A percentile compares a stretch with the other conserved stretches of the same genome.
Evolutionary conservation across 1,284 basidiomycete species (phyloP).

Genomic region (Athelia sp.): DNA sequence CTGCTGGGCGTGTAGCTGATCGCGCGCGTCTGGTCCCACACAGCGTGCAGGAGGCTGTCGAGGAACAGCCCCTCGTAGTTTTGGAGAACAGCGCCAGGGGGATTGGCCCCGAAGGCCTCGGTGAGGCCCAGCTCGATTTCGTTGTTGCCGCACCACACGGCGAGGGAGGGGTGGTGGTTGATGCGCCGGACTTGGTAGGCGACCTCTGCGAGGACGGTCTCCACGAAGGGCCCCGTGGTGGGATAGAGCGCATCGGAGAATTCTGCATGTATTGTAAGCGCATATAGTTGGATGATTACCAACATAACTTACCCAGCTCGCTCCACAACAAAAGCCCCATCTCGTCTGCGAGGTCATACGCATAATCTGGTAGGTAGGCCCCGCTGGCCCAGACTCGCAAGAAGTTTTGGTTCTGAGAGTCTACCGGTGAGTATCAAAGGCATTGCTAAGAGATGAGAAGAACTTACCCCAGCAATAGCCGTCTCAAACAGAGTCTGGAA

Average conservation of each 20-base stretch:
- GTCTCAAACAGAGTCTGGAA: neutral
- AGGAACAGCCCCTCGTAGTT: slow-evolving; percentile 32
- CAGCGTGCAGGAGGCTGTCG: slow-evolving; percentile 33
- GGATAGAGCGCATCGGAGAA: slow-evolving; percentile 40
- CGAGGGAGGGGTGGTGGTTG: slow-evolving; percentile 37
- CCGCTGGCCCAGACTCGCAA: slow-evolving; percentile 37
- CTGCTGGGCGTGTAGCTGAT: slow-evolving; percentile 39
- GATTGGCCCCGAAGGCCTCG: neutral
- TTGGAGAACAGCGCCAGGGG: neutral
- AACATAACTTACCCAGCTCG: slow-evolving; percentile 29
- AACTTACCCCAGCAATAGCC: neutral
- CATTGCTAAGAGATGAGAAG: neutral
- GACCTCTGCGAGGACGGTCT: slow-evolving; percentile 33
- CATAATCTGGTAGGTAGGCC: slow-evolving; percentile 27
- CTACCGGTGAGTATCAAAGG: neutral
- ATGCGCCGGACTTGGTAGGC: slow-evolving; percentile 35
- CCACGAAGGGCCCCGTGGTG: slow-evolving; percentile 30
- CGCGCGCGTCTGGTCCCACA: slow-evolving; percentile 29
- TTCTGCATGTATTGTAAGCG: neutral
- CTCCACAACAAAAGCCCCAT: slow-evolving; percentile 42
- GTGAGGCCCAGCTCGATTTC: slow-evolving; percentile 27
- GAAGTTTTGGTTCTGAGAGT: slow-evolving; percentile 12
- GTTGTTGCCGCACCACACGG: slow-evolving; percentile 41
- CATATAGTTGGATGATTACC: neutral
- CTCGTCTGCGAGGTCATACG: slow-evolving; percentile 38